phyloP scores from a whole-genome alignment of 2,329 filamentous ascomycete species.

The Alternaria consortialis region DNA sequence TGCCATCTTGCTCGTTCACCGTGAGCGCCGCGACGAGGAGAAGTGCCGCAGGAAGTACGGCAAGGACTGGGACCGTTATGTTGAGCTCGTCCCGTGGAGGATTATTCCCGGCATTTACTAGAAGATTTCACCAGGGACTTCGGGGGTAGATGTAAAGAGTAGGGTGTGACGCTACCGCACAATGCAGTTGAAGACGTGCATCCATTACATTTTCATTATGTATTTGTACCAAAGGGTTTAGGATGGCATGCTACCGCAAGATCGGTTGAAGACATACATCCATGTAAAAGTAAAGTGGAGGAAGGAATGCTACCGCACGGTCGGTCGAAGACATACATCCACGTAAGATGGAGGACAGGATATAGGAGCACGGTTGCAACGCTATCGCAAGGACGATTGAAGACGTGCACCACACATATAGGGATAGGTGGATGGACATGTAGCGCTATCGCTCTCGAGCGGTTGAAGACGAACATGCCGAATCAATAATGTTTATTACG shows the following conservation, averaged over 20 bases:
- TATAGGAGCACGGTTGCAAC: conserved; percentile 7
- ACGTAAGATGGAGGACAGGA: background rate
- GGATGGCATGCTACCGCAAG: conserved; percentile 39
- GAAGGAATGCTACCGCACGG: conserved; percentile 36
- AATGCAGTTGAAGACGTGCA: conserved; percentile 14
- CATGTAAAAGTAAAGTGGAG: background rate
- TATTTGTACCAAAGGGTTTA: background rate
- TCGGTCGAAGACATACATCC: conserved; percentile 38
- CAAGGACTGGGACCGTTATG: conserved; percentile 90
- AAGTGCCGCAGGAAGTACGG: conserved; percentile 94
- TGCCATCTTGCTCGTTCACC: conserved; percentile 83
- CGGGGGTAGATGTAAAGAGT: background rate
- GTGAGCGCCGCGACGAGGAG: conserved; percentile 86
- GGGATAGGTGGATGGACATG: background rate
- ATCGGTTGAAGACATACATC: conserved; percentile 40
- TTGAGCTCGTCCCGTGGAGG: conserved; percentile 78
- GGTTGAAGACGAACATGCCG: conserved; percentile 14
- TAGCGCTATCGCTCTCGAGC: conserved; percentile 13
- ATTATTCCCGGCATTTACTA: conserved; percentile 89
- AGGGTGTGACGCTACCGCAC: conserved; percentile 39
- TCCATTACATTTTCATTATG: background rate
- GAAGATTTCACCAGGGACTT: background rate
- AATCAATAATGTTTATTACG: conserved; percentile 13
- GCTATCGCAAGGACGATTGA: conserved; percentile 25
- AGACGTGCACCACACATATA: conserved; percentile 19